Evolutionary conservation across 768 basidiomycete genomes (phyloP).

Genomic region (Tulasnella sp.): DNA sequence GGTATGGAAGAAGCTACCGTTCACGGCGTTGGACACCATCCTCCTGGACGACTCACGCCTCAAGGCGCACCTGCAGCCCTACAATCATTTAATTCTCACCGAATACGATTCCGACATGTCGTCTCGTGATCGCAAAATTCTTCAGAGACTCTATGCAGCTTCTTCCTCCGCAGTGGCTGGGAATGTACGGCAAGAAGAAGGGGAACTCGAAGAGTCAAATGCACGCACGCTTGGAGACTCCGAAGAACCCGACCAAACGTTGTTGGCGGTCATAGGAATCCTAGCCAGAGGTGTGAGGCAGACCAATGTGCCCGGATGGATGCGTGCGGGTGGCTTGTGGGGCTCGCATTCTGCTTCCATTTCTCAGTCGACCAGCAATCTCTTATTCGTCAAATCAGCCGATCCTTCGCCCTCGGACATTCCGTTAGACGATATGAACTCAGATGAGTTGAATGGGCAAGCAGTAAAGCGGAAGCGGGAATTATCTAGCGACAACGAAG

Average conservation of each 20-base stretch:
- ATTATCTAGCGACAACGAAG: not conserved
- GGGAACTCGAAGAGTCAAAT: no score
- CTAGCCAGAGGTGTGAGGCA: constrained; percentile 11
- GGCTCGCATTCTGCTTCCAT: not conserved
- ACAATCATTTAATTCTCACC: constrained; percentile 49
- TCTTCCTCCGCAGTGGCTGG: no score
- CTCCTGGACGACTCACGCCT: constrained; percentile 42
- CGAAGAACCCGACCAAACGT: not conserved
- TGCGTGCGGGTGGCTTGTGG: constrained; percentile 14
- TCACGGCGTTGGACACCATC: constrained; percentile 39
- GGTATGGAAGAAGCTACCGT: constrained; percentile 46
- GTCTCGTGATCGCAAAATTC: not conserved
- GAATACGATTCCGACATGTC: constrained; percentile 11
- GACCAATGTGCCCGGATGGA: constrained; percentile 15
- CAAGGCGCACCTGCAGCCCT: constrained; percentile 59
- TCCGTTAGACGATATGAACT: not conserved
- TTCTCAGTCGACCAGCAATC: not conserved
- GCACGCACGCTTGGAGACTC: not conserved
- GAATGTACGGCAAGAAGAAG: no score
- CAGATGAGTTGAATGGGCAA: not conserved
- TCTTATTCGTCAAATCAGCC: no score
- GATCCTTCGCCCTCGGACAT: not conserved
- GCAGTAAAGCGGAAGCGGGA: not conserved
- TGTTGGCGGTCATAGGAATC: constrained; percentile 18
- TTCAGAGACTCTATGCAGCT: not conserved